Evolutionary conservation across 1,139 yeast genomes (phyloP).

Genomic region (Kurtzmaniella natalensis): DNA sequence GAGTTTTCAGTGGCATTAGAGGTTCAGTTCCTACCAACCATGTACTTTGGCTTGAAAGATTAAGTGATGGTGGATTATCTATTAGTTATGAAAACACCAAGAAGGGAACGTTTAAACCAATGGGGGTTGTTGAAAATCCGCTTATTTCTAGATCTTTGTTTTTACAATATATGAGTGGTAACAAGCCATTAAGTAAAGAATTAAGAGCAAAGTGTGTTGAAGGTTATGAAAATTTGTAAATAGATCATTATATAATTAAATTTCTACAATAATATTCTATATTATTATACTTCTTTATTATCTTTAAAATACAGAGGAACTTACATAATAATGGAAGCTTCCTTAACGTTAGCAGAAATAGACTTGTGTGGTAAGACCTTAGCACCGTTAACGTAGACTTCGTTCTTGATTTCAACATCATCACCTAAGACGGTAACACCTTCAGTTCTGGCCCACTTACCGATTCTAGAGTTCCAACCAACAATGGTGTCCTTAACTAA

Average conservation of each 20-base stretch:
- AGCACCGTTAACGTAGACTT: slow-evolving; percentile 98
- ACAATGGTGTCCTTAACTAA: slow-evolving; percentile 97
- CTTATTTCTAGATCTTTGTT: slow-evolving; percentile 50
- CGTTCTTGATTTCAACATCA: slow-evolving; percentile 97
- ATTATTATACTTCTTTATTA: slow-evolving; percentile 3
- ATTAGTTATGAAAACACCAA: slow-evolving; percentile 36
- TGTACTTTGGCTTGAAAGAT: slow-evolving; percentile 46
- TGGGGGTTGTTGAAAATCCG: slow-evolving; percentile 49
- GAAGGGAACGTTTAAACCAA: slow-evolving; percentile 23
- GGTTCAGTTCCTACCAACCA: slow-evolving; percentile 68
- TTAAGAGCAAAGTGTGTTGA: slow-evolving; percentile 33
- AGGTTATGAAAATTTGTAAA: slow-evolving; percentile 17
- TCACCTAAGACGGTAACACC: slow-evolving; percentile 98
- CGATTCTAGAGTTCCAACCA: slow-evolving; percentile 98
- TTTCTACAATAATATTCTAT: slow-evolving; percentile 1
- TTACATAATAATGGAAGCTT: slow-evolving; percentile 96
- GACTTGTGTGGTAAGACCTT: slow-evolving; percentile 98
- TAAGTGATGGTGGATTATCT: slow-evolving; percentile 40
- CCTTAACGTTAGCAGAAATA: slow-evolving; percentile 93
- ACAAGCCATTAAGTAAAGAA: slow-evolving; percentile 52
- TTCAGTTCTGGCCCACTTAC: slow-evolving; percentile 99
- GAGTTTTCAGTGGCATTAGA: slow-evolving; percentile 42
- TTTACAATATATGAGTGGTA: slow-evolving; percentile 57
- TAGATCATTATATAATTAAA: too few species aligned
- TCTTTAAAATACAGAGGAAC: slow-evolving; percentile 4